Evolutionary conservation across 345 rosid genomes (phyloP), one percentile per base, ranked within the genome.

Genomic region (Cardamine occulta): DNA sequence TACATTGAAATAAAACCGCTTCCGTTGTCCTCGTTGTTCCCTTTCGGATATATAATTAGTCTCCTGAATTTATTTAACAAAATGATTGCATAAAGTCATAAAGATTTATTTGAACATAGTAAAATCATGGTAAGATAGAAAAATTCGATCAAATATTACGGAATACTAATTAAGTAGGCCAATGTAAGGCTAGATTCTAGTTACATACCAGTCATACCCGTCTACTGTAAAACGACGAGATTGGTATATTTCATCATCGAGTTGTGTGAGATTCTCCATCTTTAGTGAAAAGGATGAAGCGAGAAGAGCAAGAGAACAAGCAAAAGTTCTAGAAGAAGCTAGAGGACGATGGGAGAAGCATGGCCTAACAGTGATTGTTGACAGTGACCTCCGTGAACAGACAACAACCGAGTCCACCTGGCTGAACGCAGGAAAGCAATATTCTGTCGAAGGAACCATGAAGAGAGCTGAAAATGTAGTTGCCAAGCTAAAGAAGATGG

Each of bases 271-370:
- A 18, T 49, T 49, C 54, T 49, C 54, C 19, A 49, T 49, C 54
- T 49, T 49, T 11, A 49, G 13, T 0, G 54, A 49, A 9, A 18
- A 49, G 23, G 23, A 47, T 31, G 39, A 35, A 13, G n/a, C 47
- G 17, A 89, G 86, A 82, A 86, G 90, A 84, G 97, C 92, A 35
- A 86, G 81, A 61, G 93, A 86, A 61, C 91, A 88, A 57, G 97
- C 96, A 37, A 89, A 87, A 80, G 86, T 87, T 68, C 81, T 95
- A 29, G 87, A 89, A 81, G 93, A 90, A 74, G 99, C 97, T 56
- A 88, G 99, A 77, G 88, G 85, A 48, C 92, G 85, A 28, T 95
- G 97, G 97, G 93, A 88, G 86, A 89, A 83, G 77, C 86, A 80
- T 45, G 99, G 97, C 21, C 80, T 95, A 78, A 92, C 85, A 76